Conservation (phyloP, 2,329 filamentous ascomycete genomes). For the Juglanconis juglandina region DNA sequence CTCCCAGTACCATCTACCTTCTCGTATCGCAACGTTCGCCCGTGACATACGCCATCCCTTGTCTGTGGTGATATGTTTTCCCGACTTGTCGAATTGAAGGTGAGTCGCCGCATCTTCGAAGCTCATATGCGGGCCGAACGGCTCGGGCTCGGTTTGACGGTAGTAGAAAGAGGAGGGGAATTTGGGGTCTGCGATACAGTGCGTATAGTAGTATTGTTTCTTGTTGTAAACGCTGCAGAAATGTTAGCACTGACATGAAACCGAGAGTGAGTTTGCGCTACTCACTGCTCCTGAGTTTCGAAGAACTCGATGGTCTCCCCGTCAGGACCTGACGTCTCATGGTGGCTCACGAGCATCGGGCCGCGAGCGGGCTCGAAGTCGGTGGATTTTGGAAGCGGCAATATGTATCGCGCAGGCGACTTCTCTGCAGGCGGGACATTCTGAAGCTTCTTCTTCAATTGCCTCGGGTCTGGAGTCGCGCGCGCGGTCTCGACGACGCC, state of each 20-base stretch:
- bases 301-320: conserved; percentile 55
- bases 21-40: conserved; percentile 83
- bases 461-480: conserved; percentile 56
- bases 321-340: conserved; percentile 48
- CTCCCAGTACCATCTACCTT: conserved; percentile 93
- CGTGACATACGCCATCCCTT: conserved; percentile 91
- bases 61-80: conserved; percentile 77
- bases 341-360: conserved; percentile 54
- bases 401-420: conserved; percentile 58
- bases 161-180: conserved; percentile 88
- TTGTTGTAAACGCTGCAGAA: conserved; percentile 56
- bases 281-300: conserved; percentile 64
- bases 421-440: conserved; percentile 37
- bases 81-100: conserved; percentile 76
- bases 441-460: conserved; percentile 34
- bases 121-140: conserved; percentile 80
- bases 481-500: conserved; percentile 46
- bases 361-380: conserved; percentile 60
- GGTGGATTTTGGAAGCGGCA: conserved; percentile 58
- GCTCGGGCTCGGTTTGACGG: conserved; percentile 80
- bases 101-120: conserved; percentile 88
- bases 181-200: conserved; percentile 82
- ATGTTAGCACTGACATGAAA: conserved; percentile 1
- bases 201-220: conserved; percentile 79
- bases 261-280: conserved; percentile 10